Evolutionary conservation across 2,329 filamentous ascomycete genomes (phyloP).

Genomic region (Bretziella fagacearum): DNA sequence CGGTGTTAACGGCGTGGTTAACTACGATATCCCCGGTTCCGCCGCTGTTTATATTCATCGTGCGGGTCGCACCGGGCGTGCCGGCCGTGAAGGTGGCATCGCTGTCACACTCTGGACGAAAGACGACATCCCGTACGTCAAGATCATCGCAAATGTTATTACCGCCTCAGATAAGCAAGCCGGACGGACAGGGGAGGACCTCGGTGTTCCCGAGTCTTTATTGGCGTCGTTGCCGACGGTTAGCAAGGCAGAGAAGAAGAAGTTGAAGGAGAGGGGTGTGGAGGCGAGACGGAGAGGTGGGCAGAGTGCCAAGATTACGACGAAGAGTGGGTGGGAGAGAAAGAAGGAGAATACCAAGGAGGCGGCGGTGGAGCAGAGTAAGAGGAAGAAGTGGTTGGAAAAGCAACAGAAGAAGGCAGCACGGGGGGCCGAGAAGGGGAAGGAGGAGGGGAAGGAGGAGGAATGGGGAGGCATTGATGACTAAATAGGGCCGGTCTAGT

Average conservation of each 20-base stretch:
- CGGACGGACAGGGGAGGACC: constrained; percentile 33
- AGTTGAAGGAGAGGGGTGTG: constrained; percentile 65
- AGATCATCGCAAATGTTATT: constrained; percentile 86
- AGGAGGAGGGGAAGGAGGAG: constrained; percentile 16
- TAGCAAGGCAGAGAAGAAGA: constrained; percentile 67
- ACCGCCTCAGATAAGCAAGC: constrained; percentile 60
- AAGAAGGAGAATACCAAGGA: constrained; percentile 48
- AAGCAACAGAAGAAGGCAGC: constrained; percentile 16
- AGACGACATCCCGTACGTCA: constrained; percentile 78
- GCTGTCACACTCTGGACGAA: constrained; percentile 92
- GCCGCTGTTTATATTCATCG: constrained; percentile 85
- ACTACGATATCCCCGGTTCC: constrained; percentile 91
- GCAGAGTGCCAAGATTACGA: constrained; percentile 54
- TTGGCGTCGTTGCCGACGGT: constrained; percentile 72
- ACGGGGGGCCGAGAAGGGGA: background rate
- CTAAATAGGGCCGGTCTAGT: background rate
- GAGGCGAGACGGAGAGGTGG: constrained; percentile 41
- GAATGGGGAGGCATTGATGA: constrained; percentile 36
- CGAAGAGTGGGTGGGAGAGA: constrained; percentile 61
- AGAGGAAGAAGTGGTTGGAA: constrained; percentile 30
- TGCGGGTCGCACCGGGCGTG: constrained; percentile 77
- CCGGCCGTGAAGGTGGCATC: constrained; percentile 71
- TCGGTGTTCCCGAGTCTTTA: constrained; percentile 65
- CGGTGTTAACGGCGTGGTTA: constrained; percentile 88
- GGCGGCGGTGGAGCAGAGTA: constrained; percentile 46